A percentile compares a stretch with the other conserved stretches of the same genome.
Conservation (phyloP, 768 basidiomycete genomes). For the Nidularia pulvinata region DNA sequence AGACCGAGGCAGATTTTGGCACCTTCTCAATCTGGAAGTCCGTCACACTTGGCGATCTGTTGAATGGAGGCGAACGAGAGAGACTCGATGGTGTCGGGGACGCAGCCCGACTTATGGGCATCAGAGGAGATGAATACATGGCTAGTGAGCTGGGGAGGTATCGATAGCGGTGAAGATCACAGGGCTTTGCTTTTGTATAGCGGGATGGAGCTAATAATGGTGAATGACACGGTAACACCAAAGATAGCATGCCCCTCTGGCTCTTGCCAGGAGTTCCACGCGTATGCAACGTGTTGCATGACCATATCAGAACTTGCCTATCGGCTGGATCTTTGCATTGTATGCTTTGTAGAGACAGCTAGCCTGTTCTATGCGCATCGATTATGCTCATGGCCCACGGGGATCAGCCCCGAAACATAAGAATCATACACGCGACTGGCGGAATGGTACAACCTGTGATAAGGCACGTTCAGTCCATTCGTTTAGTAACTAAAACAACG, state of each 20-base stretch:
- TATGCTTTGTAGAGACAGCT: background rate
- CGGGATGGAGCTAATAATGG: background rate
- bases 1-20: slow-evolving; percentile 29
- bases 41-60: slow-evolving; percentile 38
- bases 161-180: background rate
- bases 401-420: background rate
- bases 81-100: slow-evolving; percentile 22
- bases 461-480: background rate
- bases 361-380: background rate
- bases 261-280: background rate
- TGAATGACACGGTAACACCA: no score
- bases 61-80: slow-evolving; percentile 20
- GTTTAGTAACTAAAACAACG: background rate
- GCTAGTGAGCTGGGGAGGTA: background rate
- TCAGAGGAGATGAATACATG: slow-evolving; percentile 4
- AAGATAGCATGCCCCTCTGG: background rate
- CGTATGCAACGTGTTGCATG: slow-evolving; percentile 1
- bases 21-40: slow-evolving; percentile 72
- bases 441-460: background rate
- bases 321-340: background rate
- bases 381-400: no score
- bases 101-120: slow-evolving; percentile 16
- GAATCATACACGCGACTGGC: background rate
- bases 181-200: background rate
- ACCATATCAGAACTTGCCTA: background rate